Conservation (phyloP, 371 early-diverging fungal species). For the Ordospora pajunii region DNA sequence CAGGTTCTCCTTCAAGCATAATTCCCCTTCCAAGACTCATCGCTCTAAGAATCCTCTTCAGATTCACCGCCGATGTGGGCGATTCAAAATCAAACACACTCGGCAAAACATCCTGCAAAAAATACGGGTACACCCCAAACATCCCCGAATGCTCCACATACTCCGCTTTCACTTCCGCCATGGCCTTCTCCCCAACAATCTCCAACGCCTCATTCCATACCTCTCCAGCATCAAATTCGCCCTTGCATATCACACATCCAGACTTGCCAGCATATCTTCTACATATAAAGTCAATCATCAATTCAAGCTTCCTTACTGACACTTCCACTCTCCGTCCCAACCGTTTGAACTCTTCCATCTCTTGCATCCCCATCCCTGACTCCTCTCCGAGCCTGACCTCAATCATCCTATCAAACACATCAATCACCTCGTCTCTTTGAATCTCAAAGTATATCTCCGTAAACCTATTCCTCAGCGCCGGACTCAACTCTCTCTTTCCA, state of each 20-base stretch:
- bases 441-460: slow-evolving; percentile 76
- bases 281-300: slow-evolving; percentile 8
- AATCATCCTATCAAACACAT: slow-evolving; percentile 34
- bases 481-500: slow-evolving; percentile 97
- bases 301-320: not conserved
- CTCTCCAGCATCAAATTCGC: not conserved
- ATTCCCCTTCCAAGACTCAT: slow-evolving; percentile 72
- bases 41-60: slow-evolving; percentile 80
- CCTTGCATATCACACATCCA: not conserved
- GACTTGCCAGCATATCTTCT: not conserved
- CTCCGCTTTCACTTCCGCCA: not conserved
- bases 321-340: not conserved
- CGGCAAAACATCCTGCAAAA: not conserved
- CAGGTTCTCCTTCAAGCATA: slow-evolving; percentile 87
- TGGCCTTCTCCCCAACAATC: not conserved
- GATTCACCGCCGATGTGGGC: slow-evolving; percentile 64
- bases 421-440: slow-evolving; percentile 24
- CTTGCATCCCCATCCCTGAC: not conserved
- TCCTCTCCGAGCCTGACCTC: not conserved
- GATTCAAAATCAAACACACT: slow-evolving; percentile 31
- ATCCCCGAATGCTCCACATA: not conserved
- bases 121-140: slow-evolving; percentile 13
- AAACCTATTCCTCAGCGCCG: slow-evolving; percentile 93
- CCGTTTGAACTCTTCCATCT: not conserved
- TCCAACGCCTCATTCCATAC: not conserved